Evolutionary conservation across 2,329 filamentous ascomycete genomes (phyloP), one percentile per base, ranked within the genome.

Genomic region (Clonostachys solani): DNA sequence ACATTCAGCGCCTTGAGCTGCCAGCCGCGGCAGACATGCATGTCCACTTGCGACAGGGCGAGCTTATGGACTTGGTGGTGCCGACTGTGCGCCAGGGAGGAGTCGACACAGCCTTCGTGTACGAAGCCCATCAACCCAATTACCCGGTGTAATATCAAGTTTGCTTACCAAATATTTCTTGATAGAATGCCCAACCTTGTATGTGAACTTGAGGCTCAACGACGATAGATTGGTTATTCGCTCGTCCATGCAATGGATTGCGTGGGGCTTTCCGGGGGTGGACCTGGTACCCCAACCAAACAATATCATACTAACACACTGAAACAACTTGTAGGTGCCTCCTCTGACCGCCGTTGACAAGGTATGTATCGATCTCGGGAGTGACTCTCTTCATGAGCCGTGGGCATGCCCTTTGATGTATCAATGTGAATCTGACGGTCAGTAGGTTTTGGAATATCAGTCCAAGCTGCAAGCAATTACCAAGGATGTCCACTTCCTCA

Each of bases 11-110:
- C 34, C 51, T 77, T 40, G 75, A 81, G 68, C 73, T 87, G 57
- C 81, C 82, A 44, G 75, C 83, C 18, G 72, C 81, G 51, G 83
- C 83, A 45, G 84, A 87, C 64, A 81, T 86, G 67, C 82, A 85
- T 57, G 85, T 89, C 56, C 86, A 89, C 64, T 71, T 89, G 55
- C 80, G 86, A 33, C 81, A 89, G 63, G 85, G 78, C 17, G 71
- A 77, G 49, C 78, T 83, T 73, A 83, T 85, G 76, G 71, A 81
- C 49, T 58, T 74, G 34, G 76, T 79, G 18, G 69, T 68, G 41
- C 74, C 75, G 36, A 72, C 71, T 16, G 64, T 79, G 50, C 74
- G 77, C 45, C 63, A 74, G 49, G 84, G 84, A 54, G 86, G 85
- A 44, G 81, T 86, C 53, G 80, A 87, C 59, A 82, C 81, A 12